Conservation (phyloP, 2,329 filamentous ascomycete species). For the Chrysoporthe puriensis region DNA sequence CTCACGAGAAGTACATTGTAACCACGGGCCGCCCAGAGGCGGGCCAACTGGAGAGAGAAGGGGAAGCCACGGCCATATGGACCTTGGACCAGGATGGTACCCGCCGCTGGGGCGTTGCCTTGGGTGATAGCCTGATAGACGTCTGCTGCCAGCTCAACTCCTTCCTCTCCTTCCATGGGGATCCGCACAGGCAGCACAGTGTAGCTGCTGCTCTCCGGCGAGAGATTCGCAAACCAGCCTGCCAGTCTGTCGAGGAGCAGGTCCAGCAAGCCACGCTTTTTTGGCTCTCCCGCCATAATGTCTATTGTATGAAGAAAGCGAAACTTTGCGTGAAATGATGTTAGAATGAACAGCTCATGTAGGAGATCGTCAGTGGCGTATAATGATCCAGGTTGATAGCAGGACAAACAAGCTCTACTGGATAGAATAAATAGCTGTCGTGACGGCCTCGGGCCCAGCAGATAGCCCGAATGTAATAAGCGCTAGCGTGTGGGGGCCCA, state of each 20-base stretch:
- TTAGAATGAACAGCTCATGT: too few relatives aligned
- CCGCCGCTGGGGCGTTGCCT: conserved; percentile 2
- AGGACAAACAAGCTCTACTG: too few relatives aligned
- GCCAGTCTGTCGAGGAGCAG: conserved; percentile 14
- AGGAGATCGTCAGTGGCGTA: too few relatives aligned
- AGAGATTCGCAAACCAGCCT: conserved; percentile 17
- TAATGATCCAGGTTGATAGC: too few relatives aligned
- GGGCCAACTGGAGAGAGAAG: conserved; percentile 19
- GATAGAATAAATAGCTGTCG: too few relatives aligned
- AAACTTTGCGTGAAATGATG: too few relatives aligned
- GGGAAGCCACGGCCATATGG: conserved; percentile 28
- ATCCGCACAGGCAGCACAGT: conserved; percentile 16
- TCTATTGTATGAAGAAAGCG: neutral
- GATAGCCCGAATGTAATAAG: too few relatives aligned
- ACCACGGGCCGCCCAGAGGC: conserved; percentile 31
- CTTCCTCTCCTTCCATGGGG: conserved; percentile 26
- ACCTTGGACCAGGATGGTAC: conserved; percentile 25
- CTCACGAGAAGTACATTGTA: conserved; percentile 32
- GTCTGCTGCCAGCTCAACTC: conserved; percentile 30
- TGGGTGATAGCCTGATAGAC: conserved; percentile 29
- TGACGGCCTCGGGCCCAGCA: too few relatives aligned
- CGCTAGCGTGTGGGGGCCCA: too few relatives aligned
- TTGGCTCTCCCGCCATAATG: neutral
- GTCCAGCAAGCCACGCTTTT: neutral
- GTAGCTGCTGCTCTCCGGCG: conserved; percentile 25